phyloP scores from a whole-genome alignment of 257 asterid genomes.

The Lycium ferocissimum region DNA sequence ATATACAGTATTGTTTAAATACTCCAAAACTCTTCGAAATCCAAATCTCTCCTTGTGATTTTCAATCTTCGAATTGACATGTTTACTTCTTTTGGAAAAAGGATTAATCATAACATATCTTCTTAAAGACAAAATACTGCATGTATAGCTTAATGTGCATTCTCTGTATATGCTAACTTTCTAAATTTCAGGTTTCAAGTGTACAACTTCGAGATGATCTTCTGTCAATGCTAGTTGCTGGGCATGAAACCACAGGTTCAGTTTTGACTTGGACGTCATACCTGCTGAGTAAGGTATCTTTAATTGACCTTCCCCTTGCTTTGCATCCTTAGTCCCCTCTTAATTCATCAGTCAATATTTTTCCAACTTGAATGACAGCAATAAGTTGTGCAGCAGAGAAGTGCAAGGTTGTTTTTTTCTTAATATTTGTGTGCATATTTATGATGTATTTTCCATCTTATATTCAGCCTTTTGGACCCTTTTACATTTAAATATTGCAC shows the following conservation, averaged over 20 bases:
- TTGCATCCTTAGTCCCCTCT: slow-evolving; percentile 2
- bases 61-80: background rate
- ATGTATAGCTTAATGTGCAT: background rate
- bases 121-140: slow-evolving; percentile 22
- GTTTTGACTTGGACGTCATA: slow-evolving; percentile 91
- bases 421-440: background rate
- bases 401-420: background rate
- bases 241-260: slow-evolving; percentile 98
- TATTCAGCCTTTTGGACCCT: slow-evolving; percentile 2
- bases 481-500: background rate
- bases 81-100: slow-evolving; percentile 1
- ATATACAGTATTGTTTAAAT: background rate
- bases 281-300: slow-evolving; percentile 88
- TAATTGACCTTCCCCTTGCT: background rate
- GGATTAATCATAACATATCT: background rate
- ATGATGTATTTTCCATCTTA: slow-evolving; percentile 3
- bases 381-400: slow-evolving; percentile 18
- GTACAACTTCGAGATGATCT: slow-evolving; percentile 90
- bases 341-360: background rate
- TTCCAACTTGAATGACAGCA: background rate
- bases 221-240: slow-evolving; percentile 99
- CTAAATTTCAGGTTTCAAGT: slow-evolving; percentile 75
- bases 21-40: background rate
- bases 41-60: background rate
- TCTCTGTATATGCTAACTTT: background rate